Percentiles rank a stretch among this genome's conserved stretches.
These are phyloP conservation scores for Adansonia grandidieri DNA, from an alignment of 441 rosid genomes.

Conservation along the genomic window DNA sequence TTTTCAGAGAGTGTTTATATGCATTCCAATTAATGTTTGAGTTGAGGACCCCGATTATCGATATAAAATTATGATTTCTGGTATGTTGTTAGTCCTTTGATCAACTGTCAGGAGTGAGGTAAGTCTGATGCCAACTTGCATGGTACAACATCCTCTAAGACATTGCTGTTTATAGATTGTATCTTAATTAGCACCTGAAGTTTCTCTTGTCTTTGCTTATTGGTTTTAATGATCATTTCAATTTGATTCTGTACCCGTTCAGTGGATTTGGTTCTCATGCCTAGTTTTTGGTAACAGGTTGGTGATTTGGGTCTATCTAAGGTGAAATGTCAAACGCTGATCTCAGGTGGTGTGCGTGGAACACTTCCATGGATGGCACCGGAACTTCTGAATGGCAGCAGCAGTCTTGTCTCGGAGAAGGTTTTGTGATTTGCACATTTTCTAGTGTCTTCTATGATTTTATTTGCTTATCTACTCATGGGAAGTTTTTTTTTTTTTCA, in stretches of 20 bases:
- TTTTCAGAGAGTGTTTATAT: background rate
- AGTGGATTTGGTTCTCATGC: background rate
- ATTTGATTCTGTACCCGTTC: too few relatives aligned
- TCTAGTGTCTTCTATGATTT: background rate
- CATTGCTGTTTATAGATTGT: background rate
- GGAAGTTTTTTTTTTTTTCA: too few relatives aligned
- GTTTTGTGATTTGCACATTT: slow-evolving; percentile 33
- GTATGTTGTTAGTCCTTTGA: background rate
- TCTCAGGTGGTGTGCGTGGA: slow-evolving; percentile 79
- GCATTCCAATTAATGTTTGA: background rate
- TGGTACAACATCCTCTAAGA: background rate
- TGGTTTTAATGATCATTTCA: slow-evolving; percentile 3
- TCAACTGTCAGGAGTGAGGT: background rate
- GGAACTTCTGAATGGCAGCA: slow-evolving; percentile 65
- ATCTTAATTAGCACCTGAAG: background rate
- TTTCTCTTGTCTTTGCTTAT: background rate
- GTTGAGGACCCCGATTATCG: background rate
- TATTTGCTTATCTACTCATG: background rate
- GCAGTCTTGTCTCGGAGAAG: slow-evolving; percentile 66
- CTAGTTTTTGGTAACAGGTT: slow-evolving; percentile 40
- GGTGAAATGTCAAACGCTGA: slow-evolving; percentile 70
- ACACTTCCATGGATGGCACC: slow-evolving; percentile 87
- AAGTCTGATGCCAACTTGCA: slow-evolving; percentile 1
- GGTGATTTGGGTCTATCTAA: slow-evolving; percentile 74
- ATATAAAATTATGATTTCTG: slow-evolving; percentile 15